Evolutionary conservation across 163 green algal genomes (phyloP).

Genomic region (Smithsoniella earleae): DNA sequence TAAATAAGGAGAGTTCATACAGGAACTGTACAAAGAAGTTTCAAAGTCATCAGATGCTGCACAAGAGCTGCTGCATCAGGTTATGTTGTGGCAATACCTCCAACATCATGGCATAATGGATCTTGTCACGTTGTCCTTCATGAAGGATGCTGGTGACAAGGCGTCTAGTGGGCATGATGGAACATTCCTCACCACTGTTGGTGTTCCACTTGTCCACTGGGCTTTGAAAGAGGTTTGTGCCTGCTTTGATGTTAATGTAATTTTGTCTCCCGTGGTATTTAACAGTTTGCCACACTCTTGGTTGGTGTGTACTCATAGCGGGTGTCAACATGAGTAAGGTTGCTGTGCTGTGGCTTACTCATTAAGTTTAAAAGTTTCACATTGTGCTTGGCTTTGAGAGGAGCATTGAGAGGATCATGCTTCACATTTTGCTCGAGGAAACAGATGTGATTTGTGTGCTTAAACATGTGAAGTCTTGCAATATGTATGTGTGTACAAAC

Average conservation of each 20-base stretch:
- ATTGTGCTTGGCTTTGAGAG: too few species aligned
- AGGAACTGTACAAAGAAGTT: not conserved
- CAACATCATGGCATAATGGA: conserved; percentile 12
- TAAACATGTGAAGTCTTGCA: too few species aligned
- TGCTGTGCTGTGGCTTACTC: not conserved
- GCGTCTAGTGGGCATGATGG: not conserved
- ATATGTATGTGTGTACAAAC: too few species aligned
- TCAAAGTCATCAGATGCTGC: not conserved
- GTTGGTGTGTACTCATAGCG: too few species aligned
- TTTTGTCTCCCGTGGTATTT: too few species aligned
- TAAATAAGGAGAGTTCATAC: too few species aligned
- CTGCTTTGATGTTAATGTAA: not conserved
- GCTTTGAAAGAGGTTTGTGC: conserved; percentile 1
- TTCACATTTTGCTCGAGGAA: too few species aligned
- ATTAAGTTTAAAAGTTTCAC: not conserved
- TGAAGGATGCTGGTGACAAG: not conserved
- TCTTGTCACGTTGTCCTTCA: conserved; percentile 7
- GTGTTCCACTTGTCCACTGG: not conserved
- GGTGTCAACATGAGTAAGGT: not conserved
- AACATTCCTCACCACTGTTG: not conserved
- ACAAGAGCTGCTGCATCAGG: conserved; percentile 17
- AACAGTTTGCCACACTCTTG: too few species aligned
- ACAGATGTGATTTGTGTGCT: too few species aligned
- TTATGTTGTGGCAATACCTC: conserved; percentile 27
- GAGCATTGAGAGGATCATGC: too few species aligned